Base-by-base conservation (phyloP, 2,329 filamentous ascomycete genomes). In the Colletotrichum echinochloae region DNA sequence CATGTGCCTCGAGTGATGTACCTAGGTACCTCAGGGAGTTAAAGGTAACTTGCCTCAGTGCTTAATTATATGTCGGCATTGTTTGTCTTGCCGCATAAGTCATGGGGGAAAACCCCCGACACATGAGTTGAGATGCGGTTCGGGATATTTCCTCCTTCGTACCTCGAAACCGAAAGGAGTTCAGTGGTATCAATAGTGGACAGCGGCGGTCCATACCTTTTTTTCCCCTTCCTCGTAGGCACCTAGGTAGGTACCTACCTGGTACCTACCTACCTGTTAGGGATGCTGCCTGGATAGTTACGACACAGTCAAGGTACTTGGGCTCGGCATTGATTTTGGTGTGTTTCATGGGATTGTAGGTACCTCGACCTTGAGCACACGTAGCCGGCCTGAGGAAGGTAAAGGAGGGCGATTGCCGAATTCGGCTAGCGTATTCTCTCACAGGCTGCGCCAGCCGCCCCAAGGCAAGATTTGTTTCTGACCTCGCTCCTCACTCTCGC, bases 381-480 rank as follows among this genome's bases (percentile, higher is more conserved):
- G 61, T 49, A 51, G 26, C 28, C 57, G n/a, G 48, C 54, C 71
- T 75, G 70, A 52, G 69, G 75, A 73, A 54, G 74, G 77, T 76
- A 76, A 73, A 76, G 66, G 46, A 41, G 33, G 56, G 60, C 72
- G 74, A 56, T 66, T 69, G 57, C 77, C 74, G 18, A 75, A 76
- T 74, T 3, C 2, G 75, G n/a, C 72, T 84, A 84, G 83, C 74
- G 77, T 55, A 55, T 62, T 73, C 76, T 51, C 44, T 14, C 65
- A n/a, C n/a, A 57, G 62, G 72, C 70, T 65, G 70, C 62, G 79
- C 78, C 78, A 80, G 78, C 80, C 79, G 78, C 78, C 78, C 80
- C 77, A 79, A 81, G 77, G 79, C 80, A 78, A 83, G 82, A 82
- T 73, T 80, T 82, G 81, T 84, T 83, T 82, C 80, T 77, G 76